These are phyloP conservation scores for Adiantum capillusveneris DNA, from an alignment of 75 land plant genomes.

Conservation along the genomic window DNA sequence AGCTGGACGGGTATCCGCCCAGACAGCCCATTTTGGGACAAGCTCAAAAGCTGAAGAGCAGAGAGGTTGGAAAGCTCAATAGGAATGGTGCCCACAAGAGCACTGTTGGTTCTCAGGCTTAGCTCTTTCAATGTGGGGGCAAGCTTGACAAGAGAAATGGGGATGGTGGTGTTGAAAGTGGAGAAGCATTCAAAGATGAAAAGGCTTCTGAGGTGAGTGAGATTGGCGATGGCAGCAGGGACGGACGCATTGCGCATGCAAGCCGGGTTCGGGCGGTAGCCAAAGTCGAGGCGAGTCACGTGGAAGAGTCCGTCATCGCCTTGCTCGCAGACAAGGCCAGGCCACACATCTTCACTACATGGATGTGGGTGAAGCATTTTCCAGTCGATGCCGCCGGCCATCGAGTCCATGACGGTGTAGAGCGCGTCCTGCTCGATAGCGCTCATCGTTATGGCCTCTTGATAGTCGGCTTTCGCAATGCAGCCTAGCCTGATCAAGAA, in stretches of 20 bases:
- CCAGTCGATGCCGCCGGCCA: constrained; percentile 50
- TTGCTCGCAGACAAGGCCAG: constrained; percentile 58
- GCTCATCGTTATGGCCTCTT: constrained; percentile 9
- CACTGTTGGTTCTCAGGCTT: constrained; percentile 32
- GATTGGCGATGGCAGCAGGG: constrained; percentile 35
- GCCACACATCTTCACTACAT: constrained; percentile 49
- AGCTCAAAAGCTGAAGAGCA: constrained; percentile 31
- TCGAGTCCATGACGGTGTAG: constrained; percentile 50
- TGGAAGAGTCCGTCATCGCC: constrained; percentile 28
- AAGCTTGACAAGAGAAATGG: constrained; percentile 22
- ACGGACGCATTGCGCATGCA: constrained; percentile 50
- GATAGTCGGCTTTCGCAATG: too few species aligned
- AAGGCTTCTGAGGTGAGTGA: constrained; percentile 39
- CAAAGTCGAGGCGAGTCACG: constrained; percentile 66
- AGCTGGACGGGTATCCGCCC: constrained; percentile 41
- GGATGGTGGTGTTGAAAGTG: constrained; percentile 19
- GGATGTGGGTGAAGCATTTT: constrained; percentile 45
- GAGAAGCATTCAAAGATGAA: constrained; percentile 52
- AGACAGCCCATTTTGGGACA: constrained; percentile 19
- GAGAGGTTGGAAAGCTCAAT: constrained; percentile 28
- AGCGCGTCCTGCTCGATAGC: constrained; percentile 42
- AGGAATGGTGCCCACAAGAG: constrained; percentile 39
- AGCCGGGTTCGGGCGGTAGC: constrained; percentile 41
- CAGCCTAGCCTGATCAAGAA: too few species aligned
- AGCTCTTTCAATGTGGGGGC: constrained; percentile 35